A percentile compares a stretch with the other conserved stretches of the same genome.
phyloP scores from a whole-genome alignment of 257 asterid species.

The Apocynum venetum region DNA sequence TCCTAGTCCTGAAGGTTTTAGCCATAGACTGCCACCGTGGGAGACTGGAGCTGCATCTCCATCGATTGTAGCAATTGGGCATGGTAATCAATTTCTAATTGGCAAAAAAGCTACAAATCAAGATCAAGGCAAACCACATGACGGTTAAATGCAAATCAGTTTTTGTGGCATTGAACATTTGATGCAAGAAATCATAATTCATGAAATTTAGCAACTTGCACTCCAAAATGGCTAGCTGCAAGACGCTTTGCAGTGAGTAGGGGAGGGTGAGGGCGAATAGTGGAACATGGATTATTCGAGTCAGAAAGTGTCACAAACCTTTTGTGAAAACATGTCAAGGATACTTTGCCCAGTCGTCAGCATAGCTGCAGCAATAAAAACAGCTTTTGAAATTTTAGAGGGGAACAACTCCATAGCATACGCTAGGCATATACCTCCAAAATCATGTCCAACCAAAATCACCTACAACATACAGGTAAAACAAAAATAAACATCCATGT shows the following conservation, averaged over 20 bases:
- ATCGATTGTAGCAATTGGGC: too few species aligned
- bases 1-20: neutral
- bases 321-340: conserved; percentile 83
- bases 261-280: neutral
- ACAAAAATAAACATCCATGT: neutral
- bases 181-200: neutral
- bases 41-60: too few species aligned
- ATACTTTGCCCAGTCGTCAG: conserved; percentile 79
- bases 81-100: neutral
- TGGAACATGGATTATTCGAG: neutral
- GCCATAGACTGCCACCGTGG: neutral
- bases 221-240: neutral
- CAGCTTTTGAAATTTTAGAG: conserved; percentile 72
- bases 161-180: neutral
- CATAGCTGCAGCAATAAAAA: conserved; percentile 90
- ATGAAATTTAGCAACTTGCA: neutral
- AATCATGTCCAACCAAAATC: conserved; percentile 93
- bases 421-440: conserved; percentile 95
- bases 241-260: neutral
- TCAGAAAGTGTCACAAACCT: conserved; percentile 34
- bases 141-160: neutral
- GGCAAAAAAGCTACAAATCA: neutral
- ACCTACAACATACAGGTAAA: conserved; percentile 48
- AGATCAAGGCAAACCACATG: neutral
- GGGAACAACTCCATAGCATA: conserved; percentile 81